phyloP scores from a whole-genome alignment of 2,329 filamentous ascomycete species.

The Colletotrichum spaethianum region DNA sequence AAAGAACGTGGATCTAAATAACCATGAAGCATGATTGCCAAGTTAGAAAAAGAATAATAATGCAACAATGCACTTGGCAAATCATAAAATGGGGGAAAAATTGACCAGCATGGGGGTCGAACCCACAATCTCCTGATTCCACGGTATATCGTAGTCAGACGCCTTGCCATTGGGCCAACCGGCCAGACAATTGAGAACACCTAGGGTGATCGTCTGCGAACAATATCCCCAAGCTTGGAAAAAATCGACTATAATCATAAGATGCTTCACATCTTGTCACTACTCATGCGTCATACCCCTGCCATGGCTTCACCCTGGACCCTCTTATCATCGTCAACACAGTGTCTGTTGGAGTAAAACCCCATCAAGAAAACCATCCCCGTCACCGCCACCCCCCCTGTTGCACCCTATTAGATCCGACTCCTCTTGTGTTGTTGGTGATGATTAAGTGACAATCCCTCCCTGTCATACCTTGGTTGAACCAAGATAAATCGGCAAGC shows the following conservation, averaged over 20 bases:
- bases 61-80: neutral
- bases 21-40: neutral
- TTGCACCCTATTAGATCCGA: neutral
- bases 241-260: neutral
- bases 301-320: neutral
- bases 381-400: slow-evolving; percentile 15
- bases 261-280: no score
- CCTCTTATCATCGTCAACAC: neutral
- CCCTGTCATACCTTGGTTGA: neutral
- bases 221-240: fast-evolving
- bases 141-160: slow-evolving; percentile 56
- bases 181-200: slow-evolving; percentile 33
- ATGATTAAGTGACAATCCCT: neutral
- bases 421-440: neutral
- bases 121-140: slow-evolving; percentile 42
- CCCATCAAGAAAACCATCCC: neutral
- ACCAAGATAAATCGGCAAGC: neutral
- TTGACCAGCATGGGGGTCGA: slow-evolving; percentile 42
- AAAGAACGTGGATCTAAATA: no score
- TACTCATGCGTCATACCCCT: neutral
- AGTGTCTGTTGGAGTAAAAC: neutral
- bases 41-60: no score
- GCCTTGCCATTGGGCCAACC: slow-evolving; percentile 58
- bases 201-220: neutral
- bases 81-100: neutral